Evolutionary conservation across 768 basidiomycete species (phyloP), one percentile per base, ranked within the genome.

Genomic region (Leccinum broughii): DNA sequence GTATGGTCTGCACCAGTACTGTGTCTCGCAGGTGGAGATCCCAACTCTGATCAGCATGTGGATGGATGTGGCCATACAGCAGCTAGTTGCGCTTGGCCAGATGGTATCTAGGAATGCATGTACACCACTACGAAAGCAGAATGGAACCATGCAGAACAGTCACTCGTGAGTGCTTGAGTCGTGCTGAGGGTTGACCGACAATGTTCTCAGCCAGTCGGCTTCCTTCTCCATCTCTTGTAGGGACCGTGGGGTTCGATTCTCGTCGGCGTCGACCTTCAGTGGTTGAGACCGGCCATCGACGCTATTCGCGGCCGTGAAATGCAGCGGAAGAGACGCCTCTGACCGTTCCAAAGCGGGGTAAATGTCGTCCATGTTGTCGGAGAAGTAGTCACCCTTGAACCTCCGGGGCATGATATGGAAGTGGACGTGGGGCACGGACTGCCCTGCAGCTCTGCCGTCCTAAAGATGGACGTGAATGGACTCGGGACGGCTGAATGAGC

Each of bases 331-430:
- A 1, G 73, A 72, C 6, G 72, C 78, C 74, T 92, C 90, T 6
- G 83, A 78, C 2, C 73, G 74, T 71, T 96, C 94, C 14, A 98
- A 72, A 2, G 81, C 86, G 3, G 89, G 90, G 74, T 97, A 93
- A 46, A 93, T 73, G n/a, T 84, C 84, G 71, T 93, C 90, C 66
- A 86, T 89, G 56, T 76, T 77, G 13, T 71, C 76, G 20, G 83
- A 78, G 70, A 91, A 93, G 22, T 75, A 77, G 73, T 93, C 91
- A 11, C 87, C 88, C 51, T 77, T 78, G 34, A 81, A 76, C 68
- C 87, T 87, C 2, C 96, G 86, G 22, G 97, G 97, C 5, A 99
- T 76, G 30, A 98, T 75, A 71, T 99, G 97, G 66, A 97, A 89
- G 75, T 99, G 97, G n/a, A 98, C 93, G 70, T 98, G 97, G 15